These are phyloP conservation scores for Carnegiea gigantea DNA, from an alignment of 179 eudicot genomes.

Conservation along the genomic window DNA sequence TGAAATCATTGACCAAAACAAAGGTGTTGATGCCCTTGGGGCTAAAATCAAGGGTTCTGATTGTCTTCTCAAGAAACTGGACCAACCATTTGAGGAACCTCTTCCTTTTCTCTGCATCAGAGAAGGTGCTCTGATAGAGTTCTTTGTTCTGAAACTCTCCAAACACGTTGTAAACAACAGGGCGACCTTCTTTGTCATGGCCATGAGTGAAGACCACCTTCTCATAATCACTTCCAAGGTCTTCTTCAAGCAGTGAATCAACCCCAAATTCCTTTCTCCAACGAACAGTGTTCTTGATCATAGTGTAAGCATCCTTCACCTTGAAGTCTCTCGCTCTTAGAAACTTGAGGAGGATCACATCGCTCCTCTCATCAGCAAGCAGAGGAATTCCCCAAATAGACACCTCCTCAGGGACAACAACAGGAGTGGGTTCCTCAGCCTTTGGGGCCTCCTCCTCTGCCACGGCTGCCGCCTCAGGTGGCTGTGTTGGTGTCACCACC, in stretches of 20 bases:
- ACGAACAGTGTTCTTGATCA: slow-evolving; percentile 35
- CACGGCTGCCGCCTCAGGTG: too few relatives aligned
- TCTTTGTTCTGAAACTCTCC: slow-evolving; percentile 75
- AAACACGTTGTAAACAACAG: slow-evolving; percentile 63
- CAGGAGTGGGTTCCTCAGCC: slow-evolving; percentile 7
- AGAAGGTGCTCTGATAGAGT: slow-evolving; percentile 53
- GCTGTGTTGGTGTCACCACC: slow-evolving; percentile 11
- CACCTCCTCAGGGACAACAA: slow-evolving; percentile 33
- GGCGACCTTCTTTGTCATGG: slow-evolving; percentile 48
- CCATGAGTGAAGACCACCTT: slow-evolving; percentile 63
- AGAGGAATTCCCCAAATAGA: slow-evolving; percentile 50
- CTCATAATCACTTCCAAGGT: slow-evolving; percentile 47
- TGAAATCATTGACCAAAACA: slow-evolving; percentile 66
- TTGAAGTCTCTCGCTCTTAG: slow-evolving; percentile 43
- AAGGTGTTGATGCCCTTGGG: slow-evolving; percentile 58
- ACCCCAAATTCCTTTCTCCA: slow-evolving; percentile 47
- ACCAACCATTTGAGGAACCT: slow-evolving; percentile 62
- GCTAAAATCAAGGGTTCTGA: slow-evolving; percentile 68
- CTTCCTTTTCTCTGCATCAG: slow-evolving; percentile 63
- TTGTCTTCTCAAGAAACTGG: slow-evolving; percentile 69
- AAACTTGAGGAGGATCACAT: slow-evolving; percentile 44
- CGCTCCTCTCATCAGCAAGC: slow-evolving; percentile 35
- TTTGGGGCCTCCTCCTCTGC: background rate
- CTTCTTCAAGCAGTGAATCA: slow-evolving; percentile 32
- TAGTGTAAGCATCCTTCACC: slow-evolving; percentile 39